Evolutionary conservation across 208 protist genomes (phyloP).

Genomic region (Leishmania major): DNA sequence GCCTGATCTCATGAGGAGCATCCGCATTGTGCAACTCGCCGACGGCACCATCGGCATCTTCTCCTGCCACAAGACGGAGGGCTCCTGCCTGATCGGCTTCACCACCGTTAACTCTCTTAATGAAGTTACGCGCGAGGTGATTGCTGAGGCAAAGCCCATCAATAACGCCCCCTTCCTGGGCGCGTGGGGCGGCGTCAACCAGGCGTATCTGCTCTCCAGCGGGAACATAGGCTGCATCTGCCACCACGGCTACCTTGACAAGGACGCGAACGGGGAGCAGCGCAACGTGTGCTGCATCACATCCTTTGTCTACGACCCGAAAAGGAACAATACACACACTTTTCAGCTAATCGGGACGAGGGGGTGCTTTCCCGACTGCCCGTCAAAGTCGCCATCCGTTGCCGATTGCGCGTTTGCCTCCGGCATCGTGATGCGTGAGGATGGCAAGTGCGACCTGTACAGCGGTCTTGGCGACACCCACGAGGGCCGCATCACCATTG

Average conservation of each 20-base stretch:
- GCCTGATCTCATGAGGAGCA: slow-evolving; percentile 47
- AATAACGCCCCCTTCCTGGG: slow-evolving; percentile 26
- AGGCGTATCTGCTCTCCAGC: slow-evolving; percentile 44
- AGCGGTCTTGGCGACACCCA: slow-evolving; percentile 63
- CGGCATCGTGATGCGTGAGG: slow-evolving; percentile 63
- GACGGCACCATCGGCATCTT: slow-evolving; percentile 42
- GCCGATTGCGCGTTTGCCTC: slow-evolving; percentile 55
- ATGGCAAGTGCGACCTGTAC: slow-evolving; percentile 74
- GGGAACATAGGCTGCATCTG: slow-evolving; percentile 44
- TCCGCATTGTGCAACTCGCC: slow-evolving; percentile 37
- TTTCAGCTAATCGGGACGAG: slow-evolving; percentile 46
- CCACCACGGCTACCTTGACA: slow-evolving; percentile 43
- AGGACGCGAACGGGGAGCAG: slow-evolving; percentile 18
- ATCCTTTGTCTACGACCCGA: slow-evolving; percentile 38
- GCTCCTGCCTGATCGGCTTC: slow-evolving; percentile 35
- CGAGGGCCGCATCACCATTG: slow-evolving; percentile 68
- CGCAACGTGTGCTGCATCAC: slow-evolving; percentile 41
- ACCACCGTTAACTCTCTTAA: slow-evolving; percentile 37
- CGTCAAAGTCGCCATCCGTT: slow-evolving; percentile 32
- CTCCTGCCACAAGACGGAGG: slow-evolving; percentile 34
- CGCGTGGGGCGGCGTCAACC: slow-evolving; percentile 51
- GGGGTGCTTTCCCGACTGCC: slow-evolving; percentile 39
- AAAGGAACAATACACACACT: slow-evolving; percentile 27
- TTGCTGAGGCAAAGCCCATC: slow-evolving; percentile 31
- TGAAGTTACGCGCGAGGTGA: slow-evolving; percentile 31